A percentile compares a stretch with the other conserved stretches of the same genome.
phyloP scores from a whole-genome alignment of 805 yeast species.

The Candida ulmi region DNA sequence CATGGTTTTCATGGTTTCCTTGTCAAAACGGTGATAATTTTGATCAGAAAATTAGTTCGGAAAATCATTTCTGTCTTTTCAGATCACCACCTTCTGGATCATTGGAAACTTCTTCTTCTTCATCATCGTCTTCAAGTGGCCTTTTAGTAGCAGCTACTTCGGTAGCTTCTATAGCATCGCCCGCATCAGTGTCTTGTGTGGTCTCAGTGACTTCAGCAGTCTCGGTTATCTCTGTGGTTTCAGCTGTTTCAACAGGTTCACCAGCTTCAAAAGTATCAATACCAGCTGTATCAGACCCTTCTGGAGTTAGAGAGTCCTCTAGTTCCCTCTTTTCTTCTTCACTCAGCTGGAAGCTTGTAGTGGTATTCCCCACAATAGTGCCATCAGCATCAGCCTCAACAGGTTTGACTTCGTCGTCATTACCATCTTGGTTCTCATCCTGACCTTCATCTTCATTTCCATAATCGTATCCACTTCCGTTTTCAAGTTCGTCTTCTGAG shows the following conservation, averaged over 20 bases:
- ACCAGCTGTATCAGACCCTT: not conserved
- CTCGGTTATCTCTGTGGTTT: not conserved
- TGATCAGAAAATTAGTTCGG: too few species aligned
- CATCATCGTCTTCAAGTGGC: not conserved
- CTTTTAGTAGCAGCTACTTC: not conserved
- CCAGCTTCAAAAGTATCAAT: too few species aligned
- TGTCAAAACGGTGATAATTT: too few species aligned
- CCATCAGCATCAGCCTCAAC: too few species aligned
- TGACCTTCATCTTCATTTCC: not conserved
- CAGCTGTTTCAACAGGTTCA: not conserved
- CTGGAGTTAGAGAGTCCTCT: slow-evolving; percentile 1
- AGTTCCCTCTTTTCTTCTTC: slow-evolving; percentile 1
- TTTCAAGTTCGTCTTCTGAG: not conserved
- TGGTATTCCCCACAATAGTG: not conserved
- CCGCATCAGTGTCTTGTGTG: not conserved
- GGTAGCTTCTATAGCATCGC: too few species aligned
- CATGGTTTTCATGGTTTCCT: too few species aligned
- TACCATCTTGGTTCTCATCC: too few species aligned
- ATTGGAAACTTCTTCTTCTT: not conserved
- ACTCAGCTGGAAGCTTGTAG: slow-evolving; percentile 1
- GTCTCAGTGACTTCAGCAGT: too few species aligned
- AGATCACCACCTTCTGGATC: not conserved
- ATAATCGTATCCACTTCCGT: too few species aligned
- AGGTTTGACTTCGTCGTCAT: too few species aligned
- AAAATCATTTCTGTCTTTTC: not conserved